Base-by-base conservation (phyloP, 1,284 basidiomycete species). In the Rhodotorula sp. region DNA sequence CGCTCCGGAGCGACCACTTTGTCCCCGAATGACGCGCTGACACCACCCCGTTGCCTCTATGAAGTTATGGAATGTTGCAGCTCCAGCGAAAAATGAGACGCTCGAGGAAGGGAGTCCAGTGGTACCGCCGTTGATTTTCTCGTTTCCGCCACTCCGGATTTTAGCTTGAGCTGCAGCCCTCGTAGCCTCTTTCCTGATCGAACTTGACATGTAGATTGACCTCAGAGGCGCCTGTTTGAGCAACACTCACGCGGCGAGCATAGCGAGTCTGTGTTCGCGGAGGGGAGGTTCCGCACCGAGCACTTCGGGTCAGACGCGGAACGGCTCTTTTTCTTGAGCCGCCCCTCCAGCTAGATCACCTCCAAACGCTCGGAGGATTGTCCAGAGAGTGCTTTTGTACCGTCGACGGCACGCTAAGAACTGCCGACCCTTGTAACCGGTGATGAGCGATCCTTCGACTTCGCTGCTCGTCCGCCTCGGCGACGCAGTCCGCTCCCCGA, bases 81-180 rank as follows among this genome's bases (percentile, higher is more conserved):
- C 86, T 99, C 58, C 95, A 97, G 83, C 88, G 95, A 75, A 99
- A 99, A 86, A 98, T 98, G 91, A 84, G 95, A 78, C 86, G 90
- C 79, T 91, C 87, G 83, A 85, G 95, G 79, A 92, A 93, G 84
- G 88, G 89, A 68, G 91, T 95, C 14, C 84, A 93, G 60, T 99
- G 96, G 95, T 96, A 81, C 79, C 76, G 80, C 65, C 80, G 77
- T 75, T 81, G 75, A 53, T 37, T 37, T 15, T 24, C 18, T 56
- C 55, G 44, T 18, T 29, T 29, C 45, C 6, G 14, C 20, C 17
- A 20, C 17, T 6, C 42, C 18, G 44, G 3, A 4, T 26, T 44
- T 10, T 24, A 1, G 18, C 18, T 20, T 14, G 56, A 18, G n/a
- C 44, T 44, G 5, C 45, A 5, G 7, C 8, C 24, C 0, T 22